These are phyloP conservation scores for Boletales sp. DNA, from an alignment of 768 basidiomycete genomes.

Conservation along the genomic window DNA sequence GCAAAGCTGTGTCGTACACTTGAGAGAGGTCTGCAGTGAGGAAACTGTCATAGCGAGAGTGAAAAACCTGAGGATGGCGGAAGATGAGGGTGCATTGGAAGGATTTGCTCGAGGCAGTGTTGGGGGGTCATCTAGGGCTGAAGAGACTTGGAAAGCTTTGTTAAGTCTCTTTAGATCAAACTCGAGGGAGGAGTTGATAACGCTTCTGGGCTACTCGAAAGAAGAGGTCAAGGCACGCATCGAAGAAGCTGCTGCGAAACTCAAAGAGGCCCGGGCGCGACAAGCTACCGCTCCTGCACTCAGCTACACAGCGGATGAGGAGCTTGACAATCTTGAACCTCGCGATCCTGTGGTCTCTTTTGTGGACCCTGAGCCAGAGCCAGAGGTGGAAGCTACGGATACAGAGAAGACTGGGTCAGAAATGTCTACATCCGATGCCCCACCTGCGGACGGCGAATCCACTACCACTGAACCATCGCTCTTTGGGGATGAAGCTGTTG, in stretches of 20 bases:
- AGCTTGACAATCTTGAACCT: slow-evolving; percentile 41
- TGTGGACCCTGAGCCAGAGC: slow-evolving; percentile 54
- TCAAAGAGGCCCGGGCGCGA: slow-evolving; percentile 45
- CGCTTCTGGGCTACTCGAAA: slow-evolving; percentile 89
- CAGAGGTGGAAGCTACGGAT: slow-evolving; percentile 24
- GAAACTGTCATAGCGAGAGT: slow-evolving; percentile 71
- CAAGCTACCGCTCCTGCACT: slow-evolving; percentile 28
- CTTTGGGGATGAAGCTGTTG: slow-evolving; percentile 73
- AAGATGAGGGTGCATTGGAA: slow-evolving; percentile 54
- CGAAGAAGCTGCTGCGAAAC: slow-evolving; percentile 73
- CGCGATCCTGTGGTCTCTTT: slow-evolving; percentile 84
- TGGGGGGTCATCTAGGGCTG: slow-evolving; percentile 27
- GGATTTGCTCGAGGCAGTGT: slow-evolving; percentile 64
- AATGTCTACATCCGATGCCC: slow-evolving; percentile 63
- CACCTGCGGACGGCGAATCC: slow-evolving; percentile 69
- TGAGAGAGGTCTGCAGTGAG: slow-evolving; percentile 78
- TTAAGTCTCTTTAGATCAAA: slow-evolving; percentile 83
- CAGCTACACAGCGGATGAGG: slow-evolving; percentile 36
- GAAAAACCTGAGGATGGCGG: slow-evolving; percentile 57
- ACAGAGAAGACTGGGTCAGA: slow-evolving; percentile 55
- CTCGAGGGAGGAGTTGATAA: slow-evolving; percentile 87
- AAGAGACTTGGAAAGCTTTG: slow-evolving; percentile 84
- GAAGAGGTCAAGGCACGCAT: slow-evolving; percentile 77
- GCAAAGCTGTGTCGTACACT: slow-evolving; percentile 79
- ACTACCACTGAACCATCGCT: slow-evolving; percentile 84